phyloP scores from a whole-genome alignment of 768 basidiomycete genomes.

The Tulasnella sp. region DNA sequence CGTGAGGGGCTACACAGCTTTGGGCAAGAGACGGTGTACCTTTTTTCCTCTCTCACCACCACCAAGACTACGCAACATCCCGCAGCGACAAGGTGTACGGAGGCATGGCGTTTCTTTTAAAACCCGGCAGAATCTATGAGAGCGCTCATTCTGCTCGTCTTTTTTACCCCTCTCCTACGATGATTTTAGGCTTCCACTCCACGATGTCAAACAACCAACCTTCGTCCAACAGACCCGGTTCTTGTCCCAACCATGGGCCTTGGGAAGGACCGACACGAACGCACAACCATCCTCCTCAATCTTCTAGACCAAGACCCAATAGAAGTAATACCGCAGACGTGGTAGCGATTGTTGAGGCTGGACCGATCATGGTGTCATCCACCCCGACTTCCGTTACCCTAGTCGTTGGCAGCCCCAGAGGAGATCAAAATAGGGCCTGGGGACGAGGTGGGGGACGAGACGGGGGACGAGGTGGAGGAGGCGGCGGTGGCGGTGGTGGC shows the following conservation, averaged over 20 bases:
- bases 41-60: constrained; percentile 10
- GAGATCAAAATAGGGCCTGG: neutral
- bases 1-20: constrained; percentile 5
- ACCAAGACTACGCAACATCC: neutral
- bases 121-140: neutral
- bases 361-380: neutral
- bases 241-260: neutral
- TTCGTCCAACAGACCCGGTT: neutral
- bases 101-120: constrained; percentile 5
- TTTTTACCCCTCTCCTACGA: neutral
- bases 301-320: neutral
- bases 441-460: too few species aligned
- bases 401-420: neutral
- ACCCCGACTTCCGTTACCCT: neutral
- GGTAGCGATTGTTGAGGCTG: neutral
- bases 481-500: neutral
- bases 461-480: too few species aligned
- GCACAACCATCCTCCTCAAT: neutral
- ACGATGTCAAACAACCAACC: constrained; percentile 7
- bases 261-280: neutral
- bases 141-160: constrained; percentile 11
- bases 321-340: neutral
- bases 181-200: neutral
- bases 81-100: constrained; percentile 9
- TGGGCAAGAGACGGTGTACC: constrained; percentile 12